Percentiles rank a stretch among this genome's conserved stretches.
These are phyloP conservation scores for button mushroom (Agaricus bisporus) DNA, from an alignment of 768 basidiomycete genomes.

Conservation along the genomic window DNA sequence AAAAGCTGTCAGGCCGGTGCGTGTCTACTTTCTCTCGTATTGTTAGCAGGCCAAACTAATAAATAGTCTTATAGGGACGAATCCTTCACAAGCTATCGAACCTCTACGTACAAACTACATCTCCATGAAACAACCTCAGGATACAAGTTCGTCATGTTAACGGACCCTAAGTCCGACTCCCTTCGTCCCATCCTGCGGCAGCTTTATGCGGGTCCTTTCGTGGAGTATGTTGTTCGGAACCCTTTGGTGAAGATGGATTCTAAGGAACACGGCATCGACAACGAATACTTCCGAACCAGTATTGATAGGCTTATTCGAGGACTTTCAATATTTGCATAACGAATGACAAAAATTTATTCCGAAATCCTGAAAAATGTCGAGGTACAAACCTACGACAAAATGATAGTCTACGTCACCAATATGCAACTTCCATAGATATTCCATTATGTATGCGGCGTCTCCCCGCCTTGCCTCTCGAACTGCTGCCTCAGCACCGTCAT, in stretches of 20 bases:
- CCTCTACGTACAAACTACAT: constrained; percentile 90
- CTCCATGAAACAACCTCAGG: constrained; percentile 87
- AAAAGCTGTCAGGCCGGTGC: constrained; percentile 85
- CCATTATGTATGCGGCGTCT: constrained; percentile 10
- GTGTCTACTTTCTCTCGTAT: constrained; percentile 10
- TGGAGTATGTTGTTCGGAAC: constrained; percentile 92
- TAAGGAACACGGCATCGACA: constrained; percentile 80
- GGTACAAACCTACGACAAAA: not conserved
- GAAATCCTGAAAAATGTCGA: not conserved
- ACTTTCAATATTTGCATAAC: constrained; percentile 35
- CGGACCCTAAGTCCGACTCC: constrained; percentile 79
- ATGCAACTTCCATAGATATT: too few relatives aligned
- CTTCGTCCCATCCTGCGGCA: constrained; percentile 79
- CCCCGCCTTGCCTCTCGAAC: constrained; percentile 53
- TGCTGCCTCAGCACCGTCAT: constrained; percentile 83
- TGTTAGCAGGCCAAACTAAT: not conserved
- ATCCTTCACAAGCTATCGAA: constrained; percentile 84
- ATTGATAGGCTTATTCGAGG: constrained; percentile 72
- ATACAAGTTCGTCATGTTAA: constrained; percentile 94
- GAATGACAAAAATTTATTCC: not conserved
- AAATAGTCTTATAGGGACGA: constrained; percentile 58
- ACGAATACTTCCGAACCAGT: constrained; percentile 82
- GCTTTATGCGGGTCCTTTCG: constrained; percentile 88
- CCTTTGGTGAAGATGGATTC: constrained; percentile 85
- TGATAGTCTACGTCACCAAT: too few relatives aligned